Percentiles rank a stretch among this genome's conserved stretches.
Evolutionary conservation across 163 green algal genomes (phyloP).

Genomic region (Prototheca wickerhamii): DNA sequence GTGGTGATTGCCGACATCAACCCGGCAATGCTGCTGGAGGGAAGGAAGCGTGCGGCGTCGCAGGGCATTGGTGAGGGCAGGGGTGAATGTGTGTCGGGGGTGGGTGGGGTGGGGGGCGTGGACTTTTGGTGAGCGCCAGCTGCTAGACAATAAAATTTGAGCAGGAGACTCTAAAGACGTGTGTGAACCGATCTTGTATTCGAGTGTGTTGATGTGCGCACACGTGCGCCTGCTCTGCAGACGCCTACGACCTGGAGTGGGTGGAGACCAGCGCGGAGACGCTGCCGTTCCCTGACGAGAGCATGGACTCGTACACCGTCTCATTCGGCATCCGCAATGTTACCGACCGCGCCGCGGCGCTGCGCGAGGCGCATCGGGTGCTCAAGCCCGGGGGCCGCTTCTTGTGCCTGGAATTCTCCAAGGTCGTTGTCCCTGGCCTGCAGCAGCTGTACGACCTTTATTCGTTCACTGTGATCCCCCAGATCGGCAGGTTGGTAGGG

Average conservation of each 20-base stretch:
- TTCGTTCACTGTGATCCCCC: slow-evolving; percentile 91
- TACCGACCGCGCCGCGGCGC: slow-evolving; percentile 64
- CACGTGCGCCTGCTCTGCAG: background rate
- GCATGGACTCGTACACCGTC: slow-evolving; percentile 91
- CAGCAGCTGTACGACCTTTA: slow-evolving; percentile 84
- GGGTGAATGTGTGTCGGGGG: background rate
- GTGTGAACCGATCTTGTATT: background rate
- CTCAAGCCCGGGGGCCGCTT: slow-evolving; percentile 59
- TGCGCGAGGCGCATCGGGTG: slow-evolving; percentile 68
- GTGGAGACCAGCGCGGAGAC: slow-evolving; percentile 81
- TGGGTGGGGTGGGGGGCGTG: no score
- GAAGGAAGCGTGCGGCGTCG: slow-evolving; percentile 43
- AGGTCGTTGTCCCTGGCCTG: slow-evolving; percentile 47
- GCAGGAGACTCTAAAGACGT: background rate
- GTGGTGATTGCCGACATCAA: slow-evolving; percentile 98
- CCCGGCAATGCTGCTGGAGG: slow-evolving; percentile 81
- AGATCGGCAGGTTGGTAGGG: slow-evolving; percentile 51
- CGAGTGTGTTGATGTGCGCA: background rate
- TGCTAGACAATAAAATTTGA: no score
- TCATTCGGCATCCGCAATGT: slow-evolving; percentile 98
- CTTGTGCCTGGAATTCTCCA: slow-evolving; percentile 90
- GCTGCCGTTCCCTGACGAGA: slow-evolving; percentile 64
- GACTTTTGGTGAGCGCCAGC: no score
- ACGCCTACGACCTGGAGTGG: slow-evolving; percentile 51
- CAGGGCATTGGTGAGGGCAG: slow-evolving; percentile 10